Conservation (phyloP, 257 asterid species). For the Coffea eugenioides region DNA sequence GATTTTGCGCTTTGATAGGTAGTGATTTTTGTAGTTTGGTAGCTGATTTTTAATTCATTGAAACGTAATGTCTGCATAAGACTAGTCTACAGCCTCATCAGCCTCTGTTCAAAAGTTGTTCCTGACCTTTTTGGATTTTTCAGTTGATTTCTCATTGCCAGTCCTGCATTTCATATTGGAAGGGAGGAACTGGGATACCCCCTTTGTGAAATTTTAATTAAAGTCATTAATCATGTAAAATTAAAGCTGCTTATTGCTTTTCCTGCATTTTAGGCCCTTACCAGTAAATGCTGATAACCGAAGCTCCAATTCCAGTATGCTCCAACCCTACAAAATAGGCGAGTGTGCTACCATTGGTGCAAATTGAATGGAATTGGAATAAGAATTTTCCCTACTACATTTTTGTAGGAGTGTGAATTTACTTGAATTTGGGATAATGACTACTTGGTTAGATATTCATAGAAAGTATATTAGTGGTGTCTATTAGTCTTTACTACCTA, state of each 20-base stretch:
- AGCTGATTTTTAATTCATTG: neutral
- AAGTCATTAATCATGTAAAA: neutral
- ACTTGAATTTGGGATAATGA: neutral
- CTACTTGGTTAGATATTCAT: neutral
- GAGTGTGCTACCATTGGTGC: too few species aligned
- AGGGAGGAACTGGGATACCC: neutral
- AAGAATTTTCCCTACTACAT: neutral
- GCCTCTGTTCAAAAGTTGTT: neutral
- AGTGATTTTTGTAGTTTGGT: neutral
- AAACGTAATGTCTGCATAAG: neutral
- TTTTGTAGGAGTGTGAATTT: neutral
- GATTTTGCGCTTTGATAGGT: neutral
- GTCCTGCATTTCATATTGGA: neutral
- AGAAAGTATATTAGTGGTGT: neutral
- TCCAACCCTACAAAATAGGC: too few species aligned
- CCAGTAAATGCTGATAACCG: too few species aligned
- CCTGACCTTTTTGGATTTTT: neutral
- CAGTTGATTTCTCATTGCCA: neutral
- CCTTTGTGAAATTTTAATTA: neutral
- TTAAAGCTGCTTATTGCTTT: too few species aligned
- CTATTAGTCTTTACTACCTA: neutral
- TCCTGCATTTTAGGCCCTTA: neutral
- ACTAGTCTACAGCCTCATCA: neutral
- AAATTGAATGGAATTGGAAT: too few species aligned
- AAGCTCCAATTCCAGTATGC: too few species aligned